These are phyloP conservation scores for Vaccinium darrowii DNA, from an alignment of 148 eudicot species.

Conservation along the genomic window DNA sequence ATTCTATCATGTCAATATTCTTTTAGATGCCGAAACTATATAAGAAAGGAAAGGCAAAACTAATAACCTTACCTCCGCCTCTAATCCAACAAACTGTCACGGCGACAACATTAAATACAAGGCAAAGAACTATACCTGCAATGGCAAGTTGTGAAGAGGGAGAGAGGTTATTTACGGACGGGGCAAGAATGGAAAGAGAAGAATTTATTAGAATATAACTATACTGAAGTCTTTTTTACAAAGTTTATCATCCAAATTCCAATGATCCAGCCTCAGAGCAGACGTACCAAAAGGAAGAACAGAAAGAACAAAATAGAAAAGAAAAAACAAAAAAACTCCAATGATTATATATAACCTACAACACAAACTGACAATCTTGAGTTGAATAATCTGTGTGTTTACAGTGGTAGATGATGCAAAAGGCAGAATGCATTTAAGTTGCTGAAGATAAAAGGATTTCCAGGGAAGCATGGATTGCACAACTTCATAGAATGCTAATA, in stretches of 20 bases:
- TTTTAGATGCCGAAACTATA: background rate
- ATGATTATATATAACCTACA: background rate
- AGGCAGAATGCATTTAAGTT: background rate
- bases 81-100: constrained; percentile 79
- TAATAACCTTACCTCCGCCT: constrained; percentile 71
- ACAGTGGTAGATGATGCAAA: background rate
- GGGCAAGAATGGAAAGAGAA: background rate
- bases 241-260: background rate
- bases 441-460: background rate
- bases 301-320: background rate
- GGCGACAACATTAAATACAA: constrained; percentile 72
- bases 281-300: background rate
- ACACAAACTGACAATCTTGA: background rate
- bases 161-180: background rate
- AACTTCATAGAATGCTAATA: background rate
- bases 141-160: background rate
- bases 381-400: background rate
- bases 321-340: background rate
- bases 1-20: background rate
- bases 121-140: constrained; percentile 86
- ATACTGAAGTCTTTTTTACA: background rate
- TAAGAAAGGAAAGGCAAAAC: background rate
- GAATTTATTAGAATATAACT: background rate
- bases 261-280: background rate
- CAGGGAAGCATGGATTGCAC: background rate